Evolutionary conservation across 192 early-diverging fungal species (phyloP).

Genomic region (Rhizophagus clarus): DNA sequence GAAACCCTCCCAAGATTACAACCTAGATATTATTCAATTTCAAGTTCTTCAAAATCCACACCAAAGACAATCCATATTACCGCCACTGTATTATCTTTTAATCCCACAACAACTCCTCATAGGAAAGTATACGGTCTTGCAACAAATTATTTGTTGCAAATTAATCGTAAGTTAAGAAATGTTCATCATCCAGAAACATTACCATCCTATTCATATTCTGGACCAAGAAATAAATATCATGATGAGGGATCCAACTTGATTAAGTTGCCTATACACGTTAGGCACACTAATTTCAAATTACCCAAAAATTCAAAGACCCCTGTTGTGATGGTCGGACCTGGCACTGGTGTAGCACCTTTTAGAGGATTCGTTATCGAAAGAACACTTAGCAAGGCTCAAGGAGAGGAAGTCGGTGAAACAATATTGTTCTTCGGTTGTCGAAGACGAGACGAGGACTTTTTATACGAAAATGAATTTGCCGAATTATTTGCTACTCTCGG

Average conservation of each 20-base stretch:
- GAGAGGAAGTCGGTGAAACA: slow-evolving; percentile 76
- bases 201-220: slow-evolving; percentile 44
- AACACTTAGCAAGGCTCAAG: slow-evolving; percentile 59
- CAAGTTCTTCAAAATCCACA: slow-evolving; percentile 79
- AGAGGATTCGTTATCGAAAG: slow-evolving; percentile 95
- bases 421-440: slow-evolving; percentile 96
- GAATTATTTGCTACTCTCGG: slow-evolving; percentile 63
- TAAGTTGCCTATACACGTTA: slow-evolving; percentile 84
- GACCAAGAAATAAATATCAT: slow-evolving; percentile 45
- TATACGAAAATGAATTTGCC: slow-evolving; percentile 86
- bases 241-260: slow-evolving; percentile 37
- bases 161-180: slow-evolving; percentile 53
- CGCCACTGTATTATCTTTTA: slow-evolving; percentile 86
- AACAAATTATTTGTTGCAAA: slow-evolving; percentile 84
- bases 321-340: slow-evolving; percentile 98
- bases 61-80: slow-evolving; percentile 84
- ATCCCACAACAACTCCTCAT: slow-evolving; percentile 47
- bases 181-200: slow-evolving; percentile 32
- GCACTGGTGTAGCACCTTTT: slow-evolving; percentile 99
- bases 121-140: slow-evolving; percentile 78
- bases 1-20: slow-evolving; percentile 82
- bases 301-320: slow-evolving; percentile 80
- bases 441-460: slow-evolving; percentile 79
- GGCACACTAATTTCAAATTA: slow-evolving; percentile 87
- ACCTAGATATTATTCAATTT: slow-evolving; percentile 96